These are phyloP conservation scores for Zygosaccharomyces bisporus DNA, from an alignment of 805 yeast genomes.

Conservation along the genomic window DNA sequence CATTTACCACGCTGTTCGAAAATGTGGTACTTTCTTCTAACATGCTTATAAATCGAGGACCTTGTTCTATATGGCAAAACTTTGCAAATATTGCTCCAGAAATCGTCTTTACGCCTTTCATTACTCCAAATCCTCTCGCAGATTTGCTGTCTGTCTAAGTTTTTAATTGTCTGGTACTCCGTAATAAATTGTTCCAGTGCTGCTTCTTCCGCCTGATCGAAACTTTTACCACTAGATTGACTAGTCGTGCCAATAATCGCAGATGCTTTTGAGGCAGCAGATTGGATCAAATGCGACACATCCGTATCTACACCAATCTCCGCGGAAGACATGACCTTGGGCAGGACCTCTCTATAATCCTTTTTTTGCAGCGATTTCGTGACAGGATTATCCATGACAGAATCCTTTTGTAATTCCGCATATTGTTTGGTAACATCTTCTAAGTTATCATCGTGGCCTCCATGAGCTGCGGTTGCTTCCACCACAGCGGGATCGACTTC, in stretches of 20 bases:
- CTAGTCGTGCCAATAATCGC: slow-evolving; percentile 30
- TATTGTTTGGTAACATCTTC: slow-evolving; percentile 17
- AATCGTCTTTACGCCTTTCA: slow-evolving; percentile 77
- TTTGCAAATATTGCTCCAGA: slow-evolving; percentile 79
- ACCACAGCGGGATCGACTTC: slow-evolving; percentile 12
- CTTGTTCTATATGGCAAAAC: slow-evolving; percentile 83
- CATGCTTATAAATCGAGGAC: slow-evolving; percentile 90
- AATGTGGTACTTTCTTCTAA: slow-evolving; percentile 82
- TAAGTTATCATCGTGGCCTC: slow-evolving; percentile 15
- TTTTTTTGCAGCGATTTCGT: slow-evolving; percentile 13
- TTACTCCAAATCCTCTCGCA: slow-evolving; percentile 86
- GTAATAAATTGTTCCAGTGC: slow-evolving; percentile 71
- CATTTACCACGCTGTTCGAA: slow-evolving; percentile 87
- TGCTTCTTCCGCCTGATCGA: slow-evolving; percentile 50
- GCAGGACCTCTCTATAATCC: slow-evolving; percentile 26
- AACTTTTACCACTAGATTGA: slow-evolving; percentile 35
- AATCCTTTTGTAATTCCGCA: slow-evolving; percentile 18
- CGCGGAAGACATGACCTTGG: slow-evolving; percentile 23
- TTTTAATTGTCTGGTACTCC: slow-evolving; percentile 62
- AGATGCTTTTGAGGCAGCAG: slow-evolving; percentile 45
- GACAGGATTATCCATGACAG: slow-evolving; percentile 14
- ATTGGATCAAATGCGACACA: slow-evolving; percentile 41
- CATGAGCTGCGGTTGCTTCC: slow-evolving; percentile 11
- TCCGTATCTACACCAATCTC: slow-evolving; percentile 27
- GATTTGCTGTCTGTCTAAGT: slow-evolving; percentile 60